A percentile compares a stretch with the other conserved stretches of the same genome.
Evolutionary conservation across 75 land plant genomes (phyloP).

Genomic region (Larix kaempferi): DNA sequence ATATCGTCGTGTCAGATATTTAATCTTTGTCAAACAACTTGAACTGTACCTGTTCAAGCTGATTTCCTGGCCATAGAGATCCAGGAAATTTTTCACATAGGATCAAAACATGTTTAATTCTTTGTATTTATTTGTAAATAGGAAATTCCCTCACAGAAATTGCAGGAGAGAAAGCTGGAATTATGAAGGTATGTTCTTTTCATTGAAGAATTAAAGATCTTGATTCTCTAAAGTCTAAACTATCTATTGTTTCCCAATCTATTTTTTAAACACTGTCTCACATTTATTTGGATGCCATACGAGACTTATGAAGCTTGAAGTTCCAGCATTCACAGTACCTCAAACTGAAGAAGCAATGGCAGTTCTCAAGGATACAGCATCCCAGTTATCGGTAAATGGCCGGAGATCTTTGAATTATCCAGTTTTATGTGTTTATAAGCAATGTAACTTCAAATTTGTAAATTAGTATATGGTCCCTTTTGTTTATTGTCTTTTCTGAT

Average conservation of each 20-base stretch:
- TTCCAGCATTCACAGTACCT: slow-evolving; percentile 81
- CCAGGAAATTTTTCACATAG: background rate
- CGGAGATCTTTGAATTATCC: too few relatives aligned
- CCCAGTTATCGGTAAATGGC: slow-evolving; percentile 41
- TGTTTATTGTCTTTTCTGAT: background rate
- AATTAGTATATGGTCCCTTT: background rate
- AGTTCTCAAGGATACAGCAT: slow-evolving; percentile 60
- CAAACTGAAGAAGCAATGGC: slow-evolving; percentile 78
- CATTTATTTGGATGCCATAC: slow-evolving; percentile 20
- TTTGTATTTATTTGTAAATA: slow-evolving; percentile 19
- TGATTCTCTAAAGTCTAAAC: background rate
- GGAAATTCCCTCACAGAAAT: slow-evolving; percentile 72
- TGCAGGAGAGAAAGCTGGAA: slow-evolving; percentile 92
- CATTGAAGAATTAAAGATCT: background rate
- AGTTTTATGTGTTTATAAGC: background rate
- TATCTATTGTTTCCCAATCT: background rate
- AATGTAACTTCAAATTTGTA: background rate
- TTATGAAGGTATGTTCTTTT: slow-evolving; percentile 64
- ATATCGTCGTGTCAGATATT: background rate
- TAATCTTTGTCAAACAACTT: background rate
- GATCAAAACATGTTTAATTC: background rate
- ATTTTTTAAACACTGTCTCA: slow-evolving; percentile 17
- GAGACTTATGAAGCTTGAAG: slow-evolving; percentile 54
- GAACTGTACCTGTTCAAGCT: background rate
- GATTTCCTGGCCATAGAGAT: background rate